phyloP scores from a whole-genome alignment of 208 protist genomes.

The Acanthamoeba royreba region DNA sequence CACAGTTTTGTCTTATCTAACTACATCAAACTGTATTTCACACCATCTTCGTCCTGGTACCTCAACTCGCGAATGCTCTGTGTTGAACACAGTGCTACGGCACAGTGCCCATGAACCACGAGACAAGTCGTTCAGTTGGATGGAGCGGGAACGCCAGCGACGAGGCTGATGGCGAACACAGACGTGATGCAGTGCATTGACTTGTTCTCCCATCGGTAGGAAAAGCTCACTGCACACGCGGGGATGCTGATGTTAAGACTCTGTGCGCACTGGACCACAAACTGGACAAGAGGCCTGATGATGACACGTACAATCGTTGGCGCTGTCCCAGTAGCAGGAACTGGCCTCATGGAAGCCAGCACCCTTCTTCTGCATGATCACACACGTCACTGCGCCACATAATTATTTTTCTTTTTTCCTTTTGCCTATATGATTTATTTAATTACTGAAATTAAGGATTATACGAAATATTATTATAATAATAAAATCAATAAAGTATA shows the following conservation, averaged over 20 bases:
- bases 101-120: too few species aligned
- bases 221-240: conserved; percentile 59
- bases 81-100: too few species aligned
- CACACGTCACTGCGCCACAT: conserved; percentile 76
- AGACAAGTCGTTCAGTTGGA: neutral
- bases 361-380: conserved; percentile 86
- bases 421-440: too few species aligned
- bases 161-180: conserved; percentile 62
- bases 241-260: too few species aligned
- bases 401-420: too few species aligned
- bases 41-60: too few species aligned
- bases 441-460: too few species aligned
- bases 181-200: conserved; percentile 72
- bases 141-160: neutral
- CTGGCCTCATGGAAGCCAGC: conserved; percentile 81
- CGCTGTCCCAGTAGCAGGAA: conserved; percentile 83
- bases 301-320: conserved; percentile 60
- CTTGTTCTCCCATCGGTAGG: conserved; percentile 78
- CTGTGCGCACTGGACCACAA: too few species aligned
- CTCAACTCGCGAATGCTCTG: too few species aligned
- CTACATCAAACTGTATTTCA: too few species aligned
- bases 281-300: too few species aligned
- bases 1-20: too few species aligned
- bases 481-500: neutral
- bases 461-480: neutral